Evolutionary conservation across 1,284 basidiomycete genomes (phyloP), one percentile per base, ranked within the genome.

Genomic region (Ceratobasidium sp.): DNA sequence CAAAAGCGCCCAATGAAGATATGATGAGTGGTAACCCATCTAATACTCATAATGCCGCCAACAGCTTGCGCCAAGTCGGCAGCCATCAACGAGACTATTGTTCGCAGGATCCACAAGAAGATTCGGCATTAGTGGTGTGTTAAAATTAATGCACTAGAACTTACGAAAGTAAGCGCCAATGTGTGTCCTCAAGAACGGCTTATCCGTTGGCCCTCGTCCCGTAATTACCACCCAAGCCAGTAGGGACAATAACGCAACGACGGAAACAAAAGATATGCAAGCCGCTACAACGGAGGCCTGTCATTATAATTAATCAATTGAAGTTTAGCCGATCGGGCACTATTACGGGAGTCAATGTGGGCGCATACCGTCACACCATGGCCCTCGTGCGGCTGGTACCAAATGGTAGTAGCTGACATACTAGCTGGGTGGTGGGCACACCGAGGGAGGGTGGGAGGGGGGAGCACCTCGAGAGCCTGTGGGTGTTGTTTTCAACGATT

Each of bases 31-130:
- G 76, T 71, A 1, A 82, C 75, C 82, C 82, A 83, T 76, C 77
- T 78, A 25, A 81, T 76, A 70, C 80, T 78, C 73, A 82, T 74
- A 18, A 79, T 77, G 14, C 78, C 77, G 3, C 82, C 81, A 9
- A 81, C 59, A 0, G 80, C 78, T 75, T 83, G 81, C 0, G 82
- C 40, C 8, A 81, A 63, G 60, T 83, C 81, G 18, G 80, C 79
- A 21, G 77, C 30, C 73, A 83, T 81, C 9, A 83, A 74, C 3
- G 80, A 81, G 38, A 82, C 66, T 69, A n/a, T 18, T 9, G 40
- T 58, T 46, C 3, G 25, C 44, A 25, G 16, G 30, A 23, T 38
- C n/a, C 36, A 58, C 36, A 11, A 11, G 56, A 33, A 11, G 38
- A 30, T 33, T 67, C 54, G 42, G 38, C 18, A 12, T 28, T n/a